These are phyloP conservation scores for Amylocarpus encephaloides DNA, from an alignment of 2,329 filamentous ascomycete species.

Conservation along the genomic window DNA sequence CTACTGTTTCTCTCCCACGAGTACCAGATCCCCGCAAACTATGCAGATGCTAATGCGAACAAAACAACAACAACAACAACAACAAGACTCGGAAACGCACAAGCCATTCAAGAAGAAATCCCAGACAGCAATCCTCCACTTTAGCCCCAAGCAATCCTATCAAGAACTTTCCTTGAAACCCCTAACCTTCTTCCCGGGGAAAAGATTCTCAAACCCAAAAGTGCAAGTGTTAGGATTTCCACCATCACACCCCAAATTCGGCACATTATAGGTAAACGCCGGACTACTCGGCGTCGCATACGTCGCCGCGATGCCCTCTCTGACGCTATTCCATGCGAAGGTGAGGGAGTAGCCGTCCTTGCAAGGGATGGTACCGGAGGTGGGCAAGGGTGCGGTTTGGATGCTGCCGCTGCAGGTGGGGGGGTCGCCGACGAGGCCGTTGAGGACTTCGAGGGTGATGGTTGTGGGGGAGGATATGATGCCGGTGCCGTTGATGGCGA, in stretches of 20 bases:
- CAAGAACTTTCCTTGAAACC: too few species aligned
- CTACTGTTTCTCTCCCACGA: too few species aligned
- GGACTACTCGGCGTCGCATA: constrained; percentile 6
- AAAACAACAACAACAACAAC: too few species aligned
- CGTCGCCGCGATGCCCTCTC: constrained; percentile 10
- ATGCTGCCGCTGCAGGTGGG: constrained; percentile 9
- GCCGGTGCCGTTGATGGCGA: constrained; percentile 6
- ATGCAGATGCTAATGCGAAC: too few species aligned
- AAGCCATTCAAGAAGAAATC: too few species aligned
- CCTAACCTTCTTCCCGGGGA: not conserved
- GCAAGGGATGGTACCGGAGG: constrained; percentile 10
- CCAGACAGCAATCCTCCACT: too few species aligned
- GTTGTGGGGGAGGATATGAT: not conserved
- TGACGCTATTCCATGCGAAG: constrained; percentile 5
- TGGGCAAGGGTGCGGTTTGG: not conserved
- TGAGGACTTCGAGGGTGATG: constrained; percentile 11
- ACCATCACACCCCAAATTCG: constrained; percentile 2
- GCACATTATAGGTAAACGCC: constrained; percentile 3
- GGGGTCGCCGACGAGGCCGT: constrained; percentile 10
- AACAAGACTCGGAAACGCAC: too few species aligned
- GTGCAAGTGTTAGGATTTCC: not conserved
- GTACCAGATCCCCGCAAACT: too few species aligned
- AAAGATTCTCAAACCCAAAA: constrained; percentile 3
- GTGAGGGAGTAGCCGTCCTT: constrained; percentile 7
- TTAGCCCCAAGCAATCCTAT: too few species aligned